Base-by-base conservation (phyloP, 2,329 filamentous ascomycete species). In the Monilinia polystroma region DNA sequence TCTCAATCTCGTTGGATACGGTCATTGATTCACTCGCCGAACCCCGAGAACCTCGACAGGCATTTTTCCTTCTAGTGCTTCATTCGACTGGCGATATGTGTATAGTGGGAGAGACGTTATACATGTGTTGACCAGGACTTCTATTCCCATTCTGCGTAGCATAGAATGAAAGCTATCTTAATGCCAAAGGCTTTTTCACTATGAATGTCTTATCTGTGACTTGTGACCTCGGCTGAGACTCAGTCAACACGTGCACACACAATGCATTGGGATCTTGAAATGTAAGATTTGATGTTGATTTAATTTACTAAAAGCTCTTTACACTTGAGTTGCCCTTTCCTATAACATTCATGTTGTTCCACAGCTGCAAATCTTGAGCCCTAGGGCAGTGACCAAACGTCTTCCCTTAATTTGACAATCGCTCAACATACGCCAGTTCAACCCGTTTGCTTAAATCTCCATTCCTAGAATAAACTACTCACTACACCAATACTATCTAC, bases 81-180 rank as follows among this genome's bases (percentile, higher is more conserved):
- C 71, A 47, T 70, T 65, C 71, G 68, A 72, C 71, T 72, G 71
- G 70, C 66, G 71, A 65, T 74, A 72, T 69, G 62, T 73, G 62
- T 72, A 68, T 72, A 72, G 71, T 74, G 75, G 76, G 75, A 87
- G 85, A 83, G 85, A 88, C 85, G 85, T 72, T 75, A 70, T 72
- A 64, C 58, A 68, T 69, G 65, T 68, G 70, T 70, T 69, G 65
- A 64, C 71, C 69, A 71, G 71, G 71, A 66, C 66, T 67, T 68
- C 71, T 69, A 68, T 67, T 68, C 63, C 43, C 54, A 51, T 51
- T 51, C 14, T 60, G 10, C 45, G 20, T 51, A 38, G 32, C 32
- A 20, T 60, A 60, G 45, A 60, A 45, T 26, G 58, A 38, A 51
- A 29, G 32, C 38, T 64, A 56, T 47, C 23, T 16, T 32, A 64